These are phyloP conservation scores for Malassezia slooffiae DNA, from an alignment of 1,284 basidiomycete species.

Conservation along the genomic window DNA sequence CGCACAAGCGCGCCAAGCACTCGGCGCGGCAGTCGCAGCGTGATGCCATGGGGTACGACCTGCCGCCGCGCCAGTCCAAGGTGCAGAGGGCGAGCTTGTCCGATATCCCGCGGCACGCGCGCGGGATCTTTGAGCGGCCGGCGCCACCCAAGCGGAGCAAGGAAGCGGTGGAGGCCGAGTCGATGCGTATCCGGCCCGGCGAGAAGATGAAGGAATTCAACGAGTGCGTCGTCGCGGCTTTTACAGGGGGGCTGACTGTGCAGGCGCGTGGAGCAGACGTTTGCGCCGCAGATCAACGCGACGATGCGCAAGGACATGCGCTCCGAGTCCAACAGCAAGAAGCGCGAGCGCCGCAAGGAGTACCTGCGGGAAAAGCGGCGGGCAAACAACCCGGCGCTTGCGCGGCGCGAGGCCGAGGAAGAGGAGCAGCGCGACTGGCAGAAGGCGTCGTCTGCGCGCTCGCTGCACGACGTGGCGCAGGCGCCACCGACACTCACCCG, in stretches of 20 bases:
- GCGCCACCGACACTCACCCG: constrained; percentile 33
- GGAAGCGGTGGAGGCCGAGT: neutral
- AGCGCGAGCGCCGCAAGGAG: constrained; percentile 21
- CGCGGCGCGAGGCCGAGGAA: neutral
- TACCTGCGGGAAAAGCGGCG: constrained; percentile 11
- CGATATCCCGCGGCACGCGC: constrained; percentile 32
- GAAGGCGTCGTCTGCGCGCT: neutral
- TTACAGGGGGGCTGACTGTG: neutral
- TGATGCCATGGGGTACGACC: constrained; percentile 20
- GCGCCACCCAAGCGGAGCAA: constrained; percentile 18
- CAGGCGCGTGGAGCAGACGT: constrained; percentile 29
- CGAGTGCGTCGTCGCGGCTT: constrained; percentile 8
- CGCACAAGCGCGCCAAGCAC: constrained; percentile 35
- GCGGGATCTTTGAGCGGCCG: constrained; percentile 23
- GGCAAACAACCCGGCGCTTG: neutral
- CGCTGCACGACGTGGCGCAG: constrained; percentile 33
- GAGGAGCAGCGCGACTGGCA: constrained; percentile 5
- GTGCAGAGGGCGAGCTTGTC: constrained; percentile 19
- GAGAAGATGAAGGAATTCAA: constrained; percentile 40
- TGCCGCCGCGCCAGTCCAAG: constrained; percentile 17
- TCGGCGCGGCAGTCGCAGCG: constrained; percentile 27
- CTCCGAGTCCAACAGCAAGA: constrained; percentile 26
- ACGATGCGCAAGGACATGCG: constrained; percentile 23
- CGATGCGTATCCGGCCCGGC: constrained; percentile 32
- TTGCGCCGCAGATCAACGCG: constrained; percentile 24